Conservation (phyloP, 2,329 filamentous ascomycete species). For the Chrysoporthe cubensis region DNA sequence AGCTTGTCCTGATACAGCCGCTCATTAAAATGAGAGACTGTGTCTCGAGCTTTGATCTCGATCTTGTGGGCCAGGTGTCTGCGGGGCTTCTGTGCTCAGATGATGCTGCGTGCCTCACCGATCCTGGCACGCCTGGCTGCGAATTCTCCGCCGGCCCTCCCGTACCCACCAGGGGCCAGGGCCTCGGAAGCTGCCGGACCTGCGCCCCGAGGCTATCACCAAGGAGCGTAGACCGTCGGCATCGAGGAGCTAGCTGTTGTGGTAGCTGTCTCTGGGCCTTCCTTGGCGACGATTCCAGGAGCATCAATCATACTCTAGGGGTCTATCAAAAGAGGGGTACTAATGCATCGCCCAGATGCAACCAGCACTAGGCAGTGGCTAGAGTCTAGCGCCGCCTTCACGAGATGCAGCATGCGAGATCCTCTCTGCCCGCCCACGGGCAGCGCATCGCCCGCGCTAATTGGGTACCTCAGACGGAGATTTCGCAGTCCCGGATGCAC, state of each 20-base stretch:
- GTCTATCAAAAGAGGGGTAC: too few relatives aligned
- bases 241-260: too few relatives aligned
- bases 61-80: not conserved
- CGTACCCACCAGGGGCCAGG: not conserved
- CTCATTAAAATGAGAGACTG: not conserved
- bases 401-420: slow-evolving; percentile 10
- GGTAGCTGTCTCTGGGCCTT: not conserved
- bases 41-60: slow-evolving; percentile 3
- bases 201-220: not conserved
- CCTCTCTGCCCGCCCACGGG: slow-evolving; percentile 9
- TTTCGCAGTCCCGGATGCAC: slow-evolving; percentile 5
- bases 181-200: not conserved
- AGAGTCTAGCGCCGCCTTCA: not conserved
- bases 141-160: not conserved
- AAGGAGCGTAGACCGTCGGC: not conserved
- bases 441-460: not conserved
- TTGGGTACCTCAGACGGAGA: not conserved
- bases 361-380: not conserved
- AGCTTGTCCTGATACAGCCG: not conserved
- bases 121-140: not conserved
- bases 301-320: not conserved
- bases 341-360: slow-evolving; percentile 7
- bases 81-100: not conserved
- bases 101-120: not conserved
- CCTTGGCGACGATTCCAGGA: not conserved